These are phyloP conservation scores for Penicillium lagena DNA, from an alignment of 495 filamentous ascomycete species.

Conservation along the genomic window DNA sequence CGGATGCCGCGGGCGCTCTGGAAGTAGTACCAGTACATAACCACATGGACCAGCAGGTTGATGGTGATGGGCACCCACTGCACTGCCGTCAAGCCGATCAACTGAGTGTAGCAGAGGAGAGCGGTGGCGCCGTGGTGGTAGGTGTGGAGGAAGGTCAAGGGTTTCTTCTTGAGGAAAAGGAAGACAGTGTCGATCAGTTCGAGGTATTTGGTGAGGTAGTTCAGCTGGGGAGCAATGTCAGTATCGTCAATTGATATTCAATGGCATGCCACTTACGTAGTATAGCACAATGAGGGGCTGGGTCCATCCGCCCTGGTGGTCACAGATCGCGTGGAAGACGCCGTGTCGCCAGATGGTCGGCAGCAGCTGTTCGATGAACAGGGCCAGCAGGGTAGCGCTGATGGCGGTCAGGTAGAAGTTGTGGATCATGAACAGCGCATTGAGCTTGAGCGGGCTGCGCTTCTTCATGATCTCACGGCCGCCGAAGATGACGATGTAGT, in stretches of 20 bases:
- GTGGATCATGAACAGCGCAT: conserved; percentile 63
- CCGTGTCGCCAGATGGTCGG: conserved; percentile 53
- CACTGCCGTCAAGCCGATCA: conserved; percentile 61
- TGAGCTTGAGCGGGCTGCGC: conserved; percentile 51
- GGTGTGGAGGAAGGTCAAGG: conserved; percentile 70
- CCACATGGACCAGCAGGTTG: conserved; percentile 65
- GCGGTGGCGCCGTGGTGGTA: conserved; percentile 71
- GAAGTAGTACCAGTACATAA: conserved; percentile 65
- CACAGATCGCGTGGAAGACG: conserved; percentile 60
- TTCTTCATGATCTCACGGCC: conserved; percentile 63
- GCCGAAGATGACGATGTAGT: conserved; percentile 62
- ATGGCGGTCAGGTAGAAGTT: conserved; percentile 59
- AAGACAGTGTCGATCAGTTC: conserved; percentile 66
- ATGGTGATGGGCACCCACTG: conserved; percentile 64
- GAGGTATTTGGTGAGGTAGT: conserved; percentile 68
- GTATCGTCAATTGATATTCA: conserved; percentile 1
- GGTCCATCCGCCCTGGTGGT: conserved; percentile 61
- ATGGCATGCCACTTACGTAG: conserved; percentile 47
- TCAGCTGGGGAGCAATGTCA: conserved; percentile 45
- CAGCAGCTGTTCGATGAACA: conserved; percentile 60
- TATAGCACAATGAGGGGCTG: conserved; percentile 58
- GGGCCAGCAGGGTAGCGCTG: conserved; percentile 52
- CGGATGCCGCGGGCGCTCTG: conserved; percentile 52
- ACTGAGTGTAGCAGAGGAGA: conserved; percentile 65
- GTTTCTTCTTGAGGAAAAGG: conserved; percentile 70